Conservation (phyloP, 148 eudicot species). For the Rhododendron kiyosumense region DNA sequence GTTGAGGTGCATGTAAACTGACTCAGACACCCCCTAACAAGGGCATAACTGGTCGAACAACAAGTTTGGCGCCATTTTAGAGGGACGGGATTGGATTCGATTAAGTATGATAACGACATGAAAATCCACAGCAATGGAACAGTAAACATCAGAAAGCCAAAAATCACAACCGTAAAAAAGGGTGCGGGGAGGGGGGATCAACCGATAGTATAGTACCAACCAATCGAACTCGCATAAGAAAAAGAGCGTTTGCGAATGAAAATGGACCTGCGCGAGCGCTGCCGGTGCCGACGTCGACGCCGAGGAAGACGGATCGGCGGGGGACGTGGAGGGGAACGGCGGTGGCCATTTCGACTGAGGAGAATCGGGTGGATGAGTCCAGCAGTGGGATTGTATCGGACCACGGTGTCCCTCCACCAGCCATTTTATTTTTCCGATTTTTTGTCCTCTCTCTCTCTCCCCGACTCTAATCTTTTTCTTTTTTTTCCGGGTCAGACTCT, state of each 20-base stretch:
- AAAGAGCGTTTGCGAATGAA: background rate
- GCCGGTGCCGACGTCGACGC: constrained; percentile 98
- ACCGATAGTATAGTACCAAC: no score
- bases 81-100: background rate
- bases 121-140: background rate
- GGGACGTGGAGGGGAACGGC: constrained; percentile 15
- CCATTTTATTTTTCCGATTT: background rate
- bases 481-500: background rate
- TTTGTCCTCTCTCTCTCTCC: background rate
- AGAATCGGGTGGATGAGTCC: background rate
- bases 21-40: background rate
- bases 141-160: background rate
- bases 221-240: no score
- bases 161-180: background rate
- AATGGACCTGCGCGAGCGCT: constrained; percentile 94
- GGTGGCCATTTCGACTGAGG: constrained; percentile 33
- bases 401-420: background rate
- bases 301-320: constrained; percentile 63
- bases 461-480: background rate
- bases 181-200: no score
- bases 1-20: no score
- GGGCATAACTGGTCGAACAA: background rate
- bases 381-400: constrained; percentile 13
- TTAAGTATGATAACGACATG: background rate
- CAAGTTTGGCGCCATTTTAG: background rate